Evolutionary conservation across 305 asterid genomes (phyloP).

Genomic region (Rubia peregrina): DNA sequence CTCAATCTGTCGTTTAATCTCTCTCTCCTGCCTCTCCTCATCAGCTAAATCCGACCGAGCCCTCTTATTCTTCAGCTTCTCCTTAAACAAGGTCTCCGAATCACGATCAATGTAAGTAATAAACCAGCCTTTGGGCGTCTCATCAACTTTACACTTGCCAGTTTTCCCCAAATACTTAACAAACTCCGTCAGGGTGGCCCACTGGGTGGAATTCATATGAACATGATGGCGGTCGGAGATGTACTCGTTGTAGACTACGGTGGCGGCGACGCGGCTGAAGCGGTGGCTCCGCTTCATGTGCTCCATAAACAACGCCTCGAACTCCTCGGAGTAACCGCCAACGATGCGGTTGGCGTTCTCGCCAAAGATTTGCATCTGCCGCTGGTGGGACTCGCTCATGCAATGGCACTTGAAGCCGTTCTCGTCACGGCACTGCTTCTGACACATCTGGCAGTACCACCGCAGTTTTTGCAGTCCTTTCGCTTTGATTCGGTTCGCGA

Average conservation of each 20-base stretch:
- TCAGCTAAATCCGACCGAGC: slow-evolving; percentile 61
- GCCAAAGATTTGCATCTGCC: slow-evolving; percentile 86
- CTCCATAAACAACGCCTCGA: slow-evolving; percentile 56
- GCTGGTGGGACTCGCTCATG: slow-evolving; percentile 88
- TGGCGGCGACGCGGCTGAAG: slow-evolving; percentile 79
- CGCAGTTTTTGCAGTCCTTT: slow-evolving; percentile 86
- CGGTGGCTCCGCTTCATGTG: slow-evolving; percentile 81
- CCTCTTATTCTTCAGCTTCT: slow-evolving; percentile 77
- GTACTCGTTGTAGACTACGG: slow-evolving; percentile 90
- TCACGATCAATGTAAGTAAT: slow-evolving; percentile 77
- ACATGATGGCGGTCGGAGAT: slow-evolving; percentile 66
- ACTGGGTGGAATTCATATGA: slow-evolving; percentile 80
- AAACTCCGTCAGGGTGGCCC: slow-evolving; percentile 85
- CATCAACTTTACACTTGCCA: slow-evolving; percentile 84
- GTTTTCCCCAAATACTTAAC: slow-evolving; percentile 68
- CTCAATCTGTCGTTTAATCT: slow-evolving; percentile 75
- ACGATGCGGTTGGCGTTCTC: slow-evolving; percentile 61
- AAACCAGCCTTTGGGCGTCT: slow-evolving; percentile 89
- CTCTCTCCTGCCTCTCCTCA: slow-evolving; percentile 83
- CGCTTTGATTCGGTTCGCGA: slow-evolving; percentile 80
- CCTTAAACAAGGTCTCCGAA: slow-evolving; percentile 78
- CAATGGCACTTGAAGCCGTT: slow-evolving; percentile 97
- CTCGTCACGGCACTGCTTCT: slow-evolving; percentile 90
- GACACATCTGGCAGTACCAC: slow-evolving; percentile 96
- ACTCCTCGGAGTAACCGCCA: slow-evolving; percentile 76